These are phyloP conservation scores for Plasmodium fragile DNA, from an alignment of 169 alveolate species.

Conservation along the genomic window DNA sequence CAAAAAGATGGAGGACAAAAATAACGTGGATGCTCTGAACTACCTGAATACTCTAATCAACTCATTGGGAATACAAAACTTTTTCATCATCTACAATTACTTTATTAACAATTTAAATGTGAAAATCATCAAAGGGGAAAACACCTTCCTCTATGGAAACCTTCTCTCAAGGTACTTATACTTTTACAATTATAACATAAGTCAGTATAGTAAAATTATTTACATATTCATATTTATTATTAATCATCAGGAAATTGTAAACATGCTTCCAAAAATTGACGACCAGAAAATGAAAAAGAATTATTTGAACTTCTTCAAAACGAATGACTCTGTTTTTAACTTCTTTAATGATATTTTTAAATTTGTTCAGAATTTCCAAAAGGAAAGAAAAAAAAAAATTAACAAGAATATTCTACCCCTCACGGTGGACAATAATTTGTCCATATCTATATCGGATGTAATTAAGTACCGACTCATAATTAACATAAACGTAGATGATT, in stretches of 20 bases:
- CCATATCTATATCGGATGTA: constrained; percentile 15
- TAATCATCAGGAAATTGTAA: constrained; percentile 61
- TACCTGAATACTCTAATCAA: constrained; percentile 45
- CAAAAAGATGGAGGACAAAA: constrained; percentile 71
- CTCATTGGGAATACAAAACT: constrained; percentile 65
- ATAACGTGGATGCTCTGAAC: constrained; percentile 62
- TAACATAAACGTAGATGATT: constrained; percentile 71
- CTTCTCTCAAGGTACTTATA: constrained; percentile 52
- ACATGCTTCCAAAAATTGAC: constrained; percentile 65
- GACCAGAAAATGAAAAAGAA: constrained; percentile 75
- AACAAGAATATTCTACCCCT: constrained; percentile 43
- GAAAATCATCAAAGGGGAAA: constrained; percentile 62
- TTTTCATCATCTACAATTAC: constrained; percentile 66
- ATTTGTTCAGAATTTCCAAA: constrained; percentile 75
- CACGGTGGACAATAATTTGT: constrained; percentile 32
- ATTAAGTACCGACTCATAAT: constrained; percentile 37
- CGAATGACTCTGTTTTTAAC: constrained; percentile 74
- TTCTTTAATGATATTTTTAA: constrained; percentile 74
- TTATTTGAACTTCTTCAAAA: constrained; percentile 72
- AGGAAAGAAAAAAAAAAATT: constrained; percentile 55
- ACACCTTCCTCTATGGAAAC: constrained; percentile 67
- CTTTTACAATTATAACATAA: constrained; percentile 70
- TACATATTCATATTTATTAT: constrained; percentile 72
- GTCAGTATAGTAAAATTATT: constrained; percentile 77
- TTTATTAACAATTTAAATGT: constrained; percentile 73